phyloP scores from a whole-genome alignment of 148 eudicot species.

The Vaccinium vitisidaea region DNA sequence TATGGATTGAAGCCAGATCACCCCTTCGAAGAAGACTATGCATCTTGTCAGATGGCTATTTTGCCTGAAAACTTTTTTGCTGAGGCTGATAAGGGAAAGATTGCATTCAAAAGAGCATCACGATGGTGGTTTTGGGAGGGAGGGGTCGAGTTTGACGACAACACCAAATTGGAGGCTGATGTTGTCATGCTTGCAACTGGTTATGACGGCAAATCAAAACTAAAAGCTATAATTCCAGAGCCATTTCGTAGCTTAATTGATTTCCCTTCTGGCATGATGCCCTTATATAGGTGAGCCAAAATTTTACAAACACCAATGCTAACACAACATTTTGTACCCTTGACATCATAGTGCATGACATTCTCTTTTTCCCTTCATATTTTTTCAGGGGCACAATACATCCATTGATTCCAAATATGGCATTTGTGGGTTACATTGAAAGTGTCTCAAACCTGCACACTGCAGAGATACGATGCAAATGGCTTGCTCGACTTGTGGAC shows the following conservation, averaged over 20 bases:
- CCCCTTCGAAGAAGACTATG: slow-evolving; percentile 87
- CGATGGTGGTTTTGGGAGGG: slow-evolving; percentile 75
- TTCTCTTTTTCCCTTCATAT: too few species aligned
- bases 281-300: slow-evolving; percentile 56
- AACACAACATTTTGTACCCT: not conserved
- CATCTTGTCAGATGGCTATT: slow-evolving; percentile 94
- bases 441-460: slow-evolving; percentile 46
- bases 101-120: slow-evolving; percentile 51
- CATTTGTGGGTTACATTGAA: slow-evolving; percentile 83
- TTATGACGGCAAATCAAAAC: slow-evolving; percentile 75
- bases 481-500: slow-evolving; percentile 60
- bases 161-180: slow-evolving; percentile 62
- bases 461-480: slow-evolving; percentile 81
- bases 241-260: slow-evolving; percentile 67
- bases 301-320: not conserved
- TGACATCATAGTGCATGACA: not conserved
- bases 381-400: slow-evolving; percentile 69
- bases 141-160: slow-evolving; percentile 73
- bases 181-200: slow-evolving; percentile 84
- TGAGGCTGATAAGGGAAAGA: slow-evolving; percentile 70
- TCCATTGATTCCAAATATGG: slow-evolving; percentile 92
- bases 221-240: slow-evolving; percentile 59
- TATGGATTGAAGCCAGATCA: slow-evolving; percentile 82
- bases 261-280: slow-evolving; percentile 68
- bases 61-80: slow-evolving; percentile 76